Evolutionary conservation across 768 basidiomycete species (phyloP).

Genomic region (Amanita inopinata): DNA sequence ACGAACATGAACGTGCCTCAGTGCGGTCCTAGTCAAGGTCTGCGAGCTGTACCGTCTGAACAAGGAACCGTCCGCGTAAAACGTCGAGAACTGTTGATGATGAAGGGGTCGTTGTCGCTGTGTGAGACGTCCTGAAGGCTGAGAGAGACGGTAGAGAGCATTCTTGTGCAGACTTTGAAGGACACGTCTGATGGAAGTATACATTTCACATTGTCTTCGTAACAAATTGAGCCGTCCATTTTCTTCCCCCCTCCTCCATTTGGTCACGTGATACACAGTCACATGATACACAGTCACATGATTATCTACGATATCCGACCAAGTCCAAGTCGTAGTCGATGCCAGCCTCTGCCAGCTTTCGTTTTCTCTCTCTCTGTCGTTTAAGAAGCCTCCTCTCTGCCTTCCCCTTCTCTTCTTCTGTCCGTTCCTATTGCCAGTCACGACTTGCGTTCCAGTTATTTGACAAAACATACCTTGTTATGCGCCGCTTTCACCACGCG

Average conservation of each 20-base stretch:
- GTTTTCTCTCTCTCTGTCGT: slow-evolving; percentile 69
- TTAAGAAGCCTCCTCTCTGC: slow-evolving; percentile 62
- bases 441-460: neutral
- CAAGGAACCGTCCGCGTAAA: slow-evolving; percentile 43
- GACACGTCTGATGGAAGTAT: neutral
- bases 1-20: slow-evolving; percentile 65
- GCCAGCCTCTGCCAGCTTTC: slow-evolving; percentile 69
- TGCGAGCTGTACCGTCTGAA: slow-evolving; percentile 35
- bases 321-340: slow-evolving; percentile 81
- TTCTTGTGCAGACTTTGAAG: slow-evolving; percentile 3
- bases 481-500: slow-evolving; percentile 64
- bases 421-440: slow-evolving; percentile 45
- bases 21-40: slow-evolving; percentile 18
- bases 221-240: neutral
- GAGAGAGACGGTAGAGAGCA: neutral
- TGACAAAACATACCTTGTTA: slow-evolving; percentile 57
- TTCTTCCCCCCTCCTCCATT: neutral
- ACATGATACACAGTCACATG: no score
- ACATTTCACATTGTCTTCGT: slow-evolving; percentile 4
- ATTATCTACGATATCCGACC: slow-evolving; percentile 47
- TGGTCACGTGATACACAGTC: neutral
- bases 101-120: slow-evolving; percentile 37
- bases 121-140: slow-evolving; percentile 14
- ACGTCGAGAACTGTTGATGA: slow-evolving; percentile 44
- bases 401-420: slow-evolving; percentile 54